Percentiles rank a stretch among this genome's conserved stretches.
phyloP scores from a whole-genome alignment of 2,329 filamentous ascomycete species.

The Neophaeococcomyces mojaviensis region DNA sequence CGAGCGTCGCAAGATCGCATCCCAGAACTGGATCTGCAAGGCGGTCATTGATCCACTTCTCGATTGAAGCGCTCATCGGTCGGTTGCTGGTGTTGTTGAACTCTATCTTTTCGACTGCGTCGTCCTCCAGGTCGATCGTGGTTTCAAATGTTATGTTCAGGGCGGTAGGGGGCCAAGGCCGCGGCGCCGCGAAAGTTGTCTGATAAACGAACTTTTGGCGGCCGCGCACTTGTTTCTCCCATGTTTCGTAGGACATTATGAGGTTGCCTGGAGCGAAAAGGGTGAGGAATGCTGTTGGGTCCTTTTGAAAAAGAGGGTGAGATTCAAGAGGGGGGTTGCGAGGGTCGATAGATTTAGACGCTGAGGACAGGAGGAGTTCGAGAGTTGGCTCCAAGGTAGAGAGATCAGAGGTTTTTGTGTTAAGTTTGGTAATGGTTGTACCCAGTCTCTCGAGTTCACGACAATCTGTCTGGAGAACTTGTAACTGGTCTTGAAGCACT shows the following conservation, averaged over 20 bases:
- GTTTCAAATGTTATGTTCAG: conserved; percentile 15
- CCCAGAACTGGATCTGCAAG: conserved; percentile 15
- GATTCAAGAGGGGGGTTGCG: not conserved
- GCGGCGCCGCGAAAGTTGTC: conserved; percentile 14
- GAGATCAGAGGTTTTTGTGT: too few relatives aligned
- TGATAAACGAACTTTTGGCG: conserved; percentile 15
- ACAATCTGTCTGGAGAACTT: too few relatives aligned
- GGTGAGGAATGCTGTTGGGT: conserved; percentile 12
- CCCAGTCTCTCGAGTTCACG: too few relatives aligned
- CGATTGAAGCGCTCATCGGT: not conserved
- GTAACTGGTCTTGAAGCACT: not conserved
- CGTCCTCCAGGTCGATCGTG: conserved; percentile 13
- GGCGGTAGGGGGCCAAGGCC: conserved; percentile 17
- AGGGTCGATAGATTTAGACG: not conserved
- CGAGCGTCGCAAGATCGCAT: conserved; percentile 15
- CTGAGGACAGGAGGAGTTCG: not conserved
- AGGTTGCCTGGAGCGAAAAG: conserved; percentile 22
- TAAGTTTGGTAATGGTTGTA: too few relatives aligned
- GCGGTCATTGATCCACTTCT: conserved; percentile 16
- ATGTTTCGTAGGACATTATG: conserved; percentile 11
- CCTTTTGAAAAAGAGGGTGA: not conserved
- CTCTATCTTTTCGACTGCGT: conserved; percentile 11
- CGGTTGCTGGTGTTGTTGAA: conserved; percentile 4
- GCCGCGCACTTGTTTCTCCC: conserved; percentile 6
- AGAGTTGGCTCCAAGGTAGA: not conserved